Evolutionary conservation across 202 grass and related monocot genomes (phyloP).

Genomic region (Eragrostis tef): DNA sequence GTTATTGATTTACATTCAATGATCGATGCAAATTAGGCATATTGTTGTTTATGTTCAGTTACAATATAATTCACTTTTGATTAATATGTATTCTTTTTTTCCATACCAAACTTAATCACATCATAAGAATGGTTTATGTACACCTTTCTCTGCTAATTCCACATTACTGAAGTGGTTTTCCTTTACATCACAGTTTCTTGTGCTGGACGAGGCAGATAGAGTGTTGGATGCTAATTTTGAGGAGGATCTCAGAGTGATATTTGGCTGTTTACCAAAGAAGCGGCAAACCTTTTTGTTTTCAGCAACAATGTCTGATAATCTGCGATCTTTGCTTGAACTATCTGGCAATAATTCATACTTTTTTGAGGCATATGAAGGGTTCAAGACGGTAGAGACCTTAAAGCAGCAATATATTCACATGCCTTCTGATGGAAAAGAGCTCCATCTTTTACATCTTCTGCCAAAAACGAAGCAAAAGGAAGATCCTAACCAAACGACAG

Average conservation of each 20-base stretch:
- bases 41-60: background rate
- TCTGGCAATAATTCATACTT: conserved; percentile 81
- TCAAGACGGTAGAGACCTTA: conserved; percentile 85
- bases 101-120: background rate
- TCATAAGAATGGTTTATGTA: background rate
- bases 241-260: conserved; percentile 82
- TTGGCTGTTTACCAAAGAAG: conserved; percentile 75
- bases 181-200: conserved; percentile 74
- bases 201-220: conserved; percentile 95
- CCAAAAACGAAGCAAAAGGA: conserved; percentile 63
- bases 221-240: conserved; percentile 87
- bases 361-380: conserved; percentile 89
- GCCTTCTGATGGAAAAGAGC: conserved; percentile 71
- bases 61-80: too few relatives aligned
- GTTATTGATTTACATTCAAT: too few relatives aligned
- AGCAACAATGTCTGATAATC: conserved; percentile 88
- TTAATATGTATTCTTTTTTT: too few relatives aligned
- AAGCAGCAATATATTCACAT: conserved; percentile 73
- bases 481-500: background rate
- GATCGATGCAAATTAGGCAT: background rate
- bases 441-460: conserved; percentile 81
- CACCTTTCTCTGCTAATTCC: background rate
- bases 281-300: conserved; percentile 94
- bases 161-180: conserved; percentile 16
- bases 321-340: conserved; percentile 75